A percentile compares a stretch with the other conserved stretches of the same genome.
Evolutionary conservation across 345 rosid genomes (phyloP).

Genomic region (Camelina neglecta): DNA sequence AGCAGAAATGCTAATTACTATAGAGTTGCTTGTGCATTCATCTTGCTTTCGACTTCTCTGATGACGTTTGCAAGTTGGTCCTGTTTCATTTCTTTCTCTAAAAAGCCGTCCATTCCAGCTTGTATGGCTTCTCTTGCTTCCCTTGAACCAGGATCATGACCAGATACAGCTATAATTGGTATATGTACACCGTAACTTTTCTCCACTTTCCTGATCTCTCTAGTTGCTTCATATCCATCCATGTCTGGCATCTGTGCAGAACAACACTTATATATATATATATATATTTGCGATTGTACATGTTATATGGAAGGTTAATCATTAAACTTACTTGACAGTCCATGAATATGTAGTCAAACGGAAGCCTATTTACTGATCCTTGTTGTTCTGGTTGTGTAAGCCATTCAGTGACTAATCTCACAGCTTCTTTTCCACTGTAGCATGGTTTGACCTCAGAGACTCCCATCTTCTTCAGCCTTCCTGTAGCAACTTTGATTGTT

Average conservation of each 20-base stretch:
- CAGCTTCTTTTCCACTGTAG: conserved; percentile 62
- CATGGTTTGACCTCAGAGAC: conserved; percentile 54
- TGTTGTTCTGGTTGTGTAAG: conserved; percentile 30
- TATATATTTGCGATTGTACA: not conserved
- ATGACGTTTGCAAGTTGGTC: conserved; percentile 42
- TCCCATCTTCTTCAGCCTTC: conserved; percentile 51
- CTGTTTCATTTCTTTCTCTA: conserved; percentile 49
- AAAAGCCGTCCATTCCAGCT: conserved; percentile 72
- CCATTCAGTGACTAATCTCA: conserved; percentile 46
- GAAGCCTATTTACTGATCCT: conserved; percentile 40
- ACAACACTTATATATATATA: not conserved
- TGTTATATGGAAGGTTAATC: not conserved
- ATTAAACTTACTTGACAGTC: conserved; percentile 70
- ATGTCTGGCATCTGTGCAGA: conserved; percentile 67
- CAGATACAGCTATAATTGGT: conserved; percentile 80
- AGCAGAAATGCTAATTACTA: not conserved
- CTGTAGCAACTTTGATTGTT: conserved; percentile 34
- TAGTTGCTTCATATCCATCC: conserved; percentile 76
- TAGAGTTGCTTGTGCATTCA: conserved; percentile 4
- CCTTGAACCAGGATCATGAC: conserved; percentile 45
- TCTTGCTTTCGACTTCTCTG: conserved; percentile 31
- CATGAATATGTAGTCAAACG: conserved; percentile 77
- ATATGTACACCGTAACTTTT: conserved; percentile 49
- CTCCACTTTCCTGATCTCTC: conserved; percentile 64
- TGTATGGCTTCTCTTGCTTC: conserved; percentile 45